Percentiles rank a stretch among this genome's conserved stretches.
phyloP scores from a whole-genome alignment of 352 stramenopile genomes.

The Blastocystis sp. region DNA sequence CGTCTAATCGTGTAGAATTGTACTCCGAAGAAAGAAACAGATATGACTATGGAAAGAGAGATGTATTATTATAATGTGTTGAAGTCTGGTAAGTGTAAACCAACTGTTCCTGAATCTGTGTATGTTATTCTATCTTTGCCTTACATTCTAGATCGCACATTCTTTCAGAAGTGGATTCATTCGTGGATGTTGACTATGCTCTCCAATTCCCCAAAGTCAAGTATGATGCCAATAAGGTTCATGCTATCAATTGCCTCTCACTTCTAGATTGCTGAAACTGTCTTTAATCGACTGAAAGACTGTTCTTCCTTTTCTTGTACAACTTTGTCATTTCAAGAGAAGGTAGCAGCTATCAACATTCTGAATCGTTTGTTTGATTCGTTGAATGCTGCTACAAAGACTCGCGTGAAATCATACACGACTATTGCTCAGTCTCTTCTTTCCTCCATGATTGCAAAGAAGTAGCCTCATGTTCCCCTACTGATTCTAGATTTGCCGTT shows the following conservation, averaged over 20 bases:
- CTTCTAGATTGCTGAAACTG: not conserved
- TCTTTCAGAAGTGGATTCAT: not conserved
- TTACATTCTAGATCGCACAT: not conserved
- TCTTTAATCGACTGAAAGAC: not conserved
- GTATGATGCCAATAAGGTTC: constrained; percentile 10
- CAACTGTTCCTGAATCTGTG: not conserved
- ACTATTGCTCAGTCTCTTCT: not conserved
- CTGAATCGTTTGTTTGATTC: not conserved
- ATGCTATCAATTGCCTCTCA: not conserved
- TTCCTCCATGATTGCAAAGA: not conserved
- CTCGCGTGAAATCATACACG: not conserved
- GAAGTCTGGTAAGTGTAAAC: constrained; percentile 10
- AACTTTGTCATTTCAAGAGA: not conserved
- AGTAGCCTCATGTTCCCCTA: not conserved
- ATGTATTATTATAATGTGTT: not conserved
- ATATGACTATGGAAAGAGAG: not conserved
- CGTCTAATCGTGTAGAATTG: not conserved
- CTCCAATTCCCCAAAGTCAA: constrained; percentile 9
- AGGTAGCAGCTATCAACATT: not conserved
- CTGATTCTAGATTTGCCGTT: not conserved
- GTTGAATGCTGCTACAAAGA: not conserved
- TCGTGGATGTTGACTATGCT: constrained; percentile 13
- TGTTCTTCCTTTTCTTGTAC: not conserved
- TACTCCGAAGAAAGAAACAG: not conserved
- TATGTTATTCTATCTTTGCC: not conserved